A percentile compares a stretch with the other conserved stretches of the same genome.
Conservation (phyloP, 73 alveolate species). For the Uronychia setigera region DNA sequence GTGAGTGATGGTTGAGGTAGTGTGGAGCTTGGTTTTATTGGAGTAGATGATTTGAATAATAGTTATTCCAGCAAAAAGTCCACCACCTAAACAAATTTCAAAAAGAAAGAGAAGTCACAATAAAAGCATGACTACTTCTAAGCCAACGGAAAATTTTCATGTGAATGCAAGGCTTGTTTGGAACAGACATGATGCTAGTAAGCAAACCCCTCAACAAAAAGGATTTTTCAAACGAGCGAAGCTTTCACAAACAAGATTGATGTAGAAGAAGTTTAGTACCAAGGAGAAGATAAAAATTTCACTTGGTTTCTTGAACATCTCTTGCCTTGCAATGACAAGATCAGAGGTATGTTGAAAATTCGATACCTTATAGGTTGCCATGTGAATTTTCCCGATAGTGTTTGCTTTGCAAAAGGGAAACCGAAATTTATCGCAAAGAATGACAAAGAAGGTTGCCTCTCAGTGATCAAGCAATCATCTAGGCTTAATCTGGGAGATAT, state of each 20-base stretch:
- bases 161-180: background rate
- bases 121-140: background rate
- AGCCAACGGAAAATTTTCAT: background rate
- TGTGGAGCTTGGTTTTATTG: background rate
- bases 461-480: conserved; percentile 9
- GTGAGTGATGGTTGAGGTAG: conserved; percentile 4
- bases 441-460: conserved; percentile 46
- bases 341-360: background rate
- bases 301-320: conserved; percentile 36
- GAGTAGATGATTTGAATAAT: background rate
- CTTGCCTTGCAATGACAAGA: conserved; percentile 37
- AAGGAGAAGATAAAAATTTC: conserved; percentile 14
- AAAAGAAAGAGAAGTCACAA: background rate
- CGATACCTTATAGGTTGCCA: conserved; percentile 28
- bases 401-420: conserved; percentile 46
- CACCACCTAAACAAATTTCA: background rate
- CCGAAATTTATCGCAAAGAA: conserved; percentile 53
- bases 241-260: conserved; percentile 10
- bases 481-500: conserved; percentile 54
- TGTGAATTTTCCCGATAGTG: conserved; percentile 59
- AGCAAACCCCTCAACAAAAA: background rate
- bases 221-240: background rate
- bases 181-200: background rate
- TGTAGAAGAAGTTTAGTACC: background rate
- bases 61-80: background rate